Base-by-base conservation (phyloP, 371 early-diverging fungal species). In the Conidiobolus coronatus region DNA sequence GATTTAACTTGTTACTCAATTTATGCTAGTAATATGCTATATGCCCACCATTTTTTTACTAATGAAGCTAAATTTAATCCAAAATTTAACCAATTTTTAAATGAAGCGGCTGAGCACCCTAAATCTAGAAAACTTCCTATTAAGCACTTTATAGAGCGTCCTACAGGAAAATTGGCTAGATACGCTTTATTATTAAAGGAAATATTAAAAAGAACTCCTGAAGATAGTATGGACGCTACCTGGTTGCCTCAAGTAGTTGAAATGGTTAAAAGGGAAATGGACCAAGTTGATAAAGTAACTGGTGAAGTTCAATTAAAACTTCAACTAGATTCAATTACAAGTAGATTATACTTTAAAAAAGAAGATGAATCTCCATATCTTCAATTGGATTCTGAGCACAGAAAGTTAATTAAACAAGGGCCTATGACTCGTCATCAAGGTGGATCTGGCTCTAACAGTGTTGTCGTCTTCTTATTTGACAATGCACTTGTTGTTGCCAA, bases 21-120 rank as follows among this genome's bases (percentile, higher is more conserved):
- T 33, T 93, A 93, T 59, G 87, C 89, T 34, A 77, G 81, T 2
- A 78, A 83, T 56, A 86, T 89, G 57, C 70, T 79, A 33, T 75
- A 76, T 56, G 77, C 81, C 36, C 81, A 84, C 57, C 70, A 83
- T 55, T 67, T 68, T n/a, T 70, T 90, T 45, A 88, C 86, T 29
- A 69, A 67, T 1, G 91, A 89, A 48, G 73, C 70, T 51, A 64
- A 68, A 20, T 60, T 50, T 21, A 86, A 87, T 52, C 55, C 62
- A 11, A 59, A 52, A 15, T 80, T 93, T 50, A 68, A 65, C 29
- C 18, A 38, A 5, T 52, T 38, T 20, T 37, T 48, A 7, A 52
- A 79, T 63, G 72, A 68, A 47, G 70, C 72, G 1, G 84, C 84
- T 40, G 66, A 80, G 4, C 52, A 65, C 15, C 85, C 87, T 14